These are phyloP conservation scores for Cercospora janseana DNA, from an alignment of 2,329 filamentous ascomycete genomes.

Conservation along the genomic window DNA sequence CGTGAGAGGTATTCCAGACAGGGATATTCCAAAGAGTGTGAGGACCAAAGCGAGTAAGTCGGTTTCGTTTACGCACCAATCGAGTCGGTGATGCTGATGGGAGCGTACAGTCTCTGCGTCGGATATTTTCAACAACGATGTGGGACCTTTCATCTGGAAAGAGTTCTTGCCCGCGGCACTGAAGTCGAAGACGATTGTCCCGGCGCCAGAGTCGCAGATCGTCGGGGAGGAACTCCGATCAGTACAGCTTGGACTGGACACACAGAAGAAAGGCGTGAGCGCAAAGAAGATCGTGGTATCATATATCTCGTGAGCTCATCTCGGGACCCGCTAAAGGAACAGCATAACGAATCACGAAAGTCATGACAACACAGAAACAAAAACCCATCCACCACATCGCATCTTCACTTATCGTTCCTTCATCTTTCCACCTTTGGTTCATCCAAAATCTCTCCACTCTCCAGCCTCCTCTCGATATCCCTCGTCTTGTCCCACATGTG, in stretches of 20 bases:
- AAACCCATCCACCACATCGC: background rate
- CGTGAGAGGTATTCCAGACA: constrained; percentile 27
- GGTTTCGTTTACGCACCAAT: background rate
- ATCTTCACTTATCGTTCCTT: background rate
- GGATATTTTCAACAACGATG: constrained; percentile 30
- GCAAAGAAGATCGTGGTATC: constrained; percentile 41
- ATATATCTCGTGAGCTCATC: constrained; percentile 19
- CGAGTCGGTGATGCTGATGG: background rate
- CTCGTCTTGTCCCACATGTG: constrained; percentile 18
- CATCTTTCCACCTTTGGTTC: constrained; percentile 16
- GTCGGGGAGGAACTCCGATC: constrained; percentile 40
- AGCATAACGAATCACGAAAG: background rate
- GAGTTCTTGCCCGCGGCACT: constrained; percentile 32
- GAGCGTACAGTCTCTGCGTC: constrained; percentile 17
- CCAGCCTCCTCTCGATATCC: constrained; percentile 23
- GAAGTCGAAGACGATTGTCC: constrained; percentile 31
- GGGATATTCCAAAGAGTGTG: constrained; percentile 30
- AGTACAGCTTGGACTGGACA: constrained; percentile 41
- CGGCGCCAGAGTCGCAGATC: constrained; percentile 38
- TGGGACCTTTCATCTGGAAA: constrained; percentile 34
- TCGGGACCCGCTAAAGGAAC: background rate
- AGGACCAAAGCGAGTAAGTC: constrained; percentile 30
- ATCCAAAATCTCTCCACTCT: constrained; percentile 17
- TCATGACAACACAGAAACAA: background rate
- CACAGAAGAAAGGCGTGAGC: constrained; percentile 41